Conservation (phyloP, 345 rosid genomes). For the Eucalyptus virginea region DNA sequence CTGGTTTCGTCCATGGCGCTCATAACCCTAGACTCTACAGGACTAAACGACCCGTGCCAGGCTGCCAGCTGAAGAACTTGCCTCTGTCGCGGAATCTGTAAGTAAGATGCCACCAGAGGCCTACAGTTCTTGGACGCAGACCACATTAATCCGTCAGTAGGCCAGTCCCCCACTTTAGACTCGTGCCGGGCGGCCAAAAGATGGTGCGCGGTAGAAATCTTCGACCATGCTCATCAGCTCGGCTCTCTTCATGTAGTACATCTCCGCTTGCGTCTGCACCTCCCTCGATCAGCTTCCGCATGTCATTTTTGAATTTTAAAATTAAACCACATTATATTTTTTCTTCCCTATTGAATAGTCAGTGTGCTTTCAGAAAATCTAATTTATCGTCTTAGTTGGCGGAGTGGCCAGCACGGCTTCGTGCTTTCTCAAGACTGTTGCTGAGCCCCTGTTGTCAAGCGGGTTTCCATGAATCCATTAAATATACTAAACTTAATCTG, state of each 20-base stretch:
- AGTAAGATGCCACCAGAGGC: slow-evolving; percentile 24
- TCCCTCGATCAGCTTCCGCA: background rate
- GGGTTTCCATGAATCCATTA: background rate
- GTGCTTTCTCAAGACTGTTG: background rate
- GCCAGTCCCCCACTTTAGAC: background rate
- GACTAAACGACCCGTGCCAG: background rate
- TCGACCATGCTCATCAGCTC: background rate
- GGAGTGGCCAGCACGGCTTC: background rate
- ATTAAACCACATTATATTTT: background rate
- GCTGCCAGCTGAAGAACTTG: background rate
- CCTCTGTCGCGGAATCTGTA: background rate
- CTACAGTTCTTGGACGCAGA: slow-evolving; percentile 51
- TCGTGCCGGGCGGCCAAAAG: background rate
- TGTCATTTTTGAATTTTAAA: background rate
- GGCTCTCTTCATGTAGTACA: background rate
- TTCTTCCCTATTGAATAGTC: background rate
- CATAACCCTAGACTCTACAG: slow-evolving; percentile 35
- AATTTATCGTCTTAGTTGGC: background rate
- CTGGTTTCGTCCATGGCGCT: background rate
- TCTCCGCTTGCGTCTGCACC: background rate
- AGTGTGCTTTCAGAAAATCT: background rate
- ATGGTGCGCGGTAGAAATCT: background rate
- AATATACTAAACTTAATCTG: background rate
- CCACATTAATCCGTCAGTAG: slow-evolving; percentile 1
- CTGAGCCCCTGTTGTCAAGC: background rate